A percentile compares a stretch with the other conserved stretches of the same genome.
phyloP scores from a whole-genome alignment of 2,329 filamentous ascomycete species.

The Teratosphaeria pseudoeucalypti region DNA sequence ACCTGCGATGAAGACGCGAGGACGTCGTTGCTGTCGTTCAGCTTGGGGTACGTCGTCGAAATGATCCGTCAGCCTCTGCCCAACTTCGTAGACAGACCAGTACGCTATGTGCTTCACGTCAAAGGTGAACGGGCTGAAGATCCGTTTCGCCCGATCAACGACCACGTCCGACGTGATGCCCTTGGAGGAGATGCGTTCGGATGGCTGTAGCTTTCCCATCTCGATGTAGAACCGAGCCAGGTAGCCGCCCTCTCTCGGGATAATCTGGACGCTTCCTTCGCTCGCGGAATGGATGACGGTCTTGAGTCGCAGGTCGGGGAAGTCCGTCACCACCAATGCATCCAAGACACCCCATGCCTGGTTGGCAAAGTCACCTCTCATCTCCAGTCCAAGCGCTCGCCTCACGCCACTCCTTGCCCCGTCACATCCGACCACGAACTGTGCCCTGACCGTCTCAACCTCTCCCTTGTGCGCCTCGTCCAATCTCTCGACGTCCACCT shows the following conservation, averaged over 20 bases:
- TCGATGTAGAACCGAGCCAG: conserved; percentile 27
- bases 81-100: conserved; percentile 54
- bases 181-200: conserved; percentile 44
- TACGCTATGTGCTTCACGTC: conserved; percentile 55
- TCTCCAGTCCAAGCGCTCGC: conserved; percentile 21
- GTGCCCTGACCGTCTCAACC: conserved; percentile 22
- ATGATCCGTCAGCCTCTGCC: conserved; percentile 48
- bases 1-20: conserved; percentile 58
- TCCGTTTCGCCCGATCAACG: conserved; percentile 51
- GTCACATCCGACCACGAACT: conserved; percentile 28
- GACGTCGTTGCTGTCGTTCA: conserved; percentile 43
- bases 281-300: conserved; percentile 47
- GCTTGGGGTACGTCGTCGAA: conserved; percentile 52
- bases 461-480: conserved; percentile 22
- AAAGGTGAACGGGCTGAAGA: conserved; percentile 57
- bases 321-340: conserved; percentile 24
- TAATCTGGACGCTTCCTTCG: conserved; percentile 68
- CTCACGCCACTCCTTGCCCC: conserved; percentile 24
- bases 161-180: conserved; percentile 56
- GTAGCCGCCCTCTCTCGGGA: conserved; percentile 41
- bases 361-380: conserved; percentile 27
- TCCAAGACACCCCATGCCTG: conserved; percentile 28
- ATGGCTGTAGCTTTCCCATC: conserved; percentile 31
- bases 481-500: conserved; percentile 34
- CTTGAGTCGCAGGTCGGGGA: conserved; percentile 43